phyloP scores from a whole-genome alignment of 1,284 basidiomycete genomes.

The Cutaneotrichosporon sp. region DNA sequence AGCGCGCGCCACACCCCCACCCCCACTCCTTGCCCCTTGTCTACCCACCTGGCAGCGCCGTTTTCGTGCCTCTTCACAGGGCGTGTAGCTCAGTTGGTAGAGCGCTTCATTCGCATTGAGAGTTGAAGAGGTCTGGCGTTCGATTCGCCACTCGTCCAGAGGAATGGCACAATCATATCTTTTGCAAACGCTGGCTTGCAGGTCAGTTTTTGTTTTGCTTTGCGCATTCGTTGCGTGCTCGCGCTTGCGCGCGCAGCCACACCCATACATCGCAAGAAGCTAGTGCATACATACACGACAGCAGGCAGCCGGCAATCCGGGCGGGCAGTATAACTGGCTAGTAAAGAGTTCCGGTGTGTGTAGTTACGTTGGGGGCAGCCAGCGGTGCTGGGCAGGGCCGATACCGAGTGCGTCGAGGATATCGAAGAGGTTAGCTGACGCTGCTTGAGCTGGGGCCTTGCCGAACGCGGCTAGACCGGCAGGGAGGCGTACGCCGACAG shows the following conservation, averaged over 20 bases:
- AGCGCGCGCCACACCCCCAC: no score
- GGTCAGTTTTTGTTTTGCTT: no score
- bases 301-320: background rate
- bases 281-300: background rate
- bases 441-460: background rate
- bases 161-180: background rate
- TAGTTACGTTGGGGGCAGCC: no score
- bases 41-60: no score
- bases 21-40: no score
- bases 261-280: background rate
- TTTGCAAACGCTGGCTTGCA: no score
- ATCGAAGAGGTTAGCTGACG: conserved; percentile 7
- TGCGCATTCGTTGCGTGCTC: no score
- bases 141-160: background rate
- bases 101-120: background rate
- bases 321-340: background rate
- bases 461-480: conserved; percentile 16
- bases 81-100: conserved; percentile 4
- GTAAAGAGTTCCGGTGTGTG: background rate
- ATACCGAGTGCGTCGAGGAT: conserved; percentile 9
- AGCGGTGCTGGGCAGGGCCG: background rate
- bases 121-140: background rate
- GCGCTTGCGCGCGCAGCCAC: background rate
- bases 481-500: conserved; percentile 21
- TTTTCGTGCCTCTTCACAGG: background rate